Evolutionary conservation across 176 grass and related monocot genomes (phyloP), one percentile per base, ranked within the genome.

Genomic region (Pontederia crassipes): DNA sequence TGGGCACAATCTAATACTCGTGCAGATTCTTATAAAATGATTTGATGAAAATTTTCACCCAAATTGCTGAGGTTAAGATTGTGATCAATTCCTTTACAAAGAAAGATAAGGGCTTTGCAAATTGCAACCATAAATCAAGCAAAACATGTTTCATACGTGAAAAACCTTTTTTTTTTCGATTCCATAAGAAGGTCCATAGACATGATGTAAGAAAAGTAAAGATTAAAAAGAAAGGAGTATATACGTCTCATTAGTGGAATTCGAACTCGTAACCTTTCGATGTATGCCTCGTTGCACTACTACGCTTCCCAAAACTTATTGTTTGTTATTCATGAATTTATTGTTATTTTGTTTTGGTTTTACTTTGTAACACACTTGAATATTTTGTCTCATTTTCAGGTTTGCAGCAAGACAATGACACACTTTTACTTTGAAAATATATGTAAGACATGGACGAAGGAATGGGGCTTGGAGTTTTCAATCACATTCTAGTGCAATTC

Each of bases 361-460:
- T 9, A 26, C 11, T 56, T 69, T 47, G 2, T 20, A 46, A 13
- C 11, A 46, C 26, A 11, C 66, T 69, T 79, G 12, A 80, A 45
- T 46, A 54, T 84, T 61, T 45, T 8, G 12, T 68, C 63, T 51
- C 46, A 52, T 35, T 17, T 76, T 12, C 79, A 97, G 93, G 84
- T 97, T 13, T 62, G 81, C 16, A 83, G 93, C 54, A 91, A 70
- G 93, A 92, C 61, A 97, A 81, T 48, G 93, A 97, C 61, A 97
- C 83, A 18, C 79, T 97, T 52, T 97, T 97, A n/a, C 83, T 75
- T 97, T 20, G 87, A 84, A 27, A 91, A 97, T 71, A 92, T 97
- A 40, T 92, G 93, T 76, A 97, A 92, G 77, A 85, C 87, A 80
- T 97, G 93, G 93, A 91, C 87, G 1, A 90, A 83, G 77, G 93